A percentile compares a stretch with the other conserved stretches of the same genome.
phyloP scores from a whole-genome alignment of 768 basidiomycete species.

The Trametes elegans region DNA sequence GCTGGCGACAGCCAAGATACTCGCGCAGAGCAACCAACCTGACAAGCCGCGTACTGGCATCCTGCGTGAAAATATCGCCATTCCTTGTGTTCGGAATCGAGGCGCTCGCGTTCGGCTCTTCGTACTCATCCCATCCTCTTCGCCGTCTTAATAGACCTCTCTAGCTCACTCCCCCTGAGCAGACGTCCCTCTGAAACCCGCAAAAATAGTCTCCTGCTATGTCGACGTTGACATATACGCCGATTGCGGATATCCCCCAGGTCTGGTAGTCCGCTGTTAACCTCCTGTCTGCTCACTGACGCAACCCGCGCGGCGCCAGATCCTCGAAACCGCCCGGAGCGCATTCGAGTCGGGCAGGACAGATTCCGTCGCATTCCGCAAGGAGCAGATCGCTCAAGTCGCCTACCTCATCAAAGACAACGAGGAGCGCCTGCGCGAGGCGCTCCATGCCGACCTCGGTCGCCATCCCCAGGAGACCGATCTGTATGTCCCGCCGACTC shows the following conservation, averaged over 20 bases:
- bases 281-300: too few species aligned
- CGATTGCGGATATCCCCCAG: constrained; percentile 25
- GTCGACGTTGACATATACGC: constrained; percentile 7
- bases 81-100: too few species aligned
- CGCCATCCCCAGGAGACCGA: constrained; percentile 56
- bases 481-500: constrained; percentile 32
- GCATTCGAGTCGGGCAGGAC: constrained; percentile 65
- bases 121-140: too few species aligned
- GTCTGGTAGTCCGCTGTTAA: constrained; percentile 8
- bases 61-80: too few species aligned
- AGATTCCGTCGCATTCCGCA: constrained; percentile 61
- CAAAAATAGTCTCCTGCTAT: background rate
- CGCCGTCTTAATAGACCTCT: too few species aligned
- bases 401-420: constrained; percentile 76
- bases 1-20: too few species aligned
- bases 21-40: too few species aligned
- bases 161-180: too few species aligned
- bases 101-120: too few species aligned
- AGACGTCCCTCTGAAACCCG: background rate
- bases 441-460: constrained; percentile 60
- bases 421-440: constrained; percentile 49
- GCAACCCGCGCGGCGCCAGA: too few species aligned
- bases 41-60: too few species aligned
- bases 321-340: constrained; percentile 48
- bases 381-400: constrained; percentile 69